A percentile compares a stretch with the other conserved stretches of the same genome.
Evolutionary conservation across 192 early-diverging fungal species (phyloP).

Genomic region (Linnemannia hyalina): DNA sequence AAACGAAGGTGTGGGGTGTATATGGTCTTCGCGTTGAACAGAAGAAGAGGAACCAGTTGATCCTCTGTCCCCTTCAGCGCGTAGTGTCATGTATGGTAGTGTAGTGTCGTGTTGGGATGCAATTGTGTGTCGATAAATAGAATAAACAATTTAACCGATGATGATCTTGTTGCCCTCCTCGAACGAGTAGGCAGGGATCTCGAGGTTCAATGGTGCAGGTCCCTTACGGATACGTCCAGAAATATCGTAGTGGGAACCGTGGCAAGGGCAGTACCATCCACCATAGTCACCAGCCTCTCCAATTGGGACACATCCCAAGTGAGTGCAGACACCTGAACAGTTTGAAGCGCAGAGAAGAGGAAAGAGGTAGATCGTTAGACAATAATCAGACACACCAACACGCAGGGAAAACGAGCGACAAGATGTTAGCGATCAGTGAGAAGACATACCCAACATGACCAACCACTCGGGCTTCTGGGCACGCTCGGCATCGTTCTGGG

Average conservation of each 20-base stretch:
- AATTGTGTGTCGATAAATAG: background rate
- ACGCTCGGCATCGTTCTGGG: slow-evolving; percentile 92
- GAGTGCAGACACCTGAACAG: slow-evolving; percentile 65
- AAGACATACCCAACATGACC: slow-evolving; percentile 90
- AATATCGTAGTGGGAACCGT: slow-evolving; percentile 98
- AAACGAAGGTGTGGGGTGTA: slow-evolving; percentile 4
- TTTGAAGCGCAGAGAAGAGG: background rate
- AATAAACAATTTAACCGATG: slow-evolving; percentile 79
- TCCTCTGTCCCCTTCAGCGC: background rate
- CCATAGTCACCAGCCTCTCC: slow-evolving; percentile 98
- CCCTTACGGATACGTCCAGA: slow-evolving; percentile 98
- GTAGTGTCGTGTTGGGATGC: slow-evolving; percentile 1
- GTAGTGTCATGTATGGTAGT: slow-evolving; percentile 6
- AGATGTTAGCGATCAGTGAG: background rate
- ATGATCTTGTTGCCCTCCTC: slow-evolving; percentile 77
- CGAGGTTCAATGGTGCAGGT: slow-evolving; percentile 97
- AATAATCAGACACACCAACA: background rate
- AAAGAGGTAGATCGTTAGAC: background rate
- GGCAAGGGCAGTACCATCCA: slow-evolving; percentile 99
- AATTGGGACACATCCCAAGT: slow-evolving; percentile 97
- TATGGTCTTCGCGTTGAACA: background rate
- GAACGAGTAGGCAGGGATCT: slow-evolving; percentile 84
- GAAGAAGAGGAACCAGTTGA: background rate
- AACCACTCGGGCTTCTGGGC: slow-evolving; percentile 95
- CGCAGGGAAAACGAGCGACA: background rate